Evolutionary conservation across 2,329 filamentous ascomycete genomes (phyloP).

Genomic region (Arthroderma uncinatum): DNA sequence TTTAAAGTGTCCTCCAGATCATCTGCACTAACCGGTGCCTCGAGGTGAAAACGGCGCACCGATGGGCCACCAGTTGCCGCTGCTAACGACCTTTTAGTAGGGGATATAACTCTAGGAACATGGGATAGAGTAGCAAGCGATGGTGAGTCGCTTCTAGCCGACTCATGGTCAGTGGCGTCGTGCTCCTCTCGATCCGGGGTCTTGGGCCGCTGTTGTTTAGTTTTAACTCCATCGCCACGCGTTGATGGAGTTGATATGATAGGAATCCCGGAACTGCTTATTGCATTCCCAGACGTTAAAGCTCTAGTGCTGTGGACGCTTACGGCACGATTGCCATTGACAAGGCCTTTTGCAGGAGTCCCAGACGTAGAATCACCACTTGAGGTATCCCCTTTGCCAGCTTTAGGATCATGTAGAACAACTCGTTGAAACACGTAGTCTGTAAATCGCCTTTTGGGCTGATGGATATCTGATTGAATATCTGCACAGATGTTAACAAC

Average conservation of each 20-base stretch:
- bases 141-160: neutral
- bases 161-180: neutral
- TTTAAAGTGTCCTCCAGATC: neutral
- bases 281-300: neutral
- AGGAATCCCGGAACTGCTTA: neutral
- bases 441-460: conserved; percentile 39
- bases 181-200: neutral
- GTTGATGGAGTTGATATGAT: conserved; percentile 17
- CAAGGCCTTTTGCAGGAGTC: neutral
- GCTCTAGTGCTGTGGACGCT: neutral
- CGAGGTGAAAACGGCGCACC: conserved; percentile 33
- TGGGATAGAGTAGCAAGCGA: neutral
- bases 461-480: conserved; percentile 35
- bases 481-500: conserved; percentile 22
- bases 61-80: conserved; percentile 7
- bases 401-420: conserved; percentile 16
- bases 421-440: conserved; percentile 39
- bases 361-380: neutral
- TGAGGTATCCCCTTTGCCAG: neutral
- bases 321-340: neutral
- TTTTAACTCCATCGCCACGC: conserved; percentile 32
- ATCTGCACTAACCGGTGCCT: conserved; percentile 18
- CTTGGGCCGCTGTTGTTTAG: conserved; percentile 20
- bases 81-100: neutral
- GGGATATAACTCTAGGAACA: neutral